Base-by-base conservation (phyloP, 2,329 filamentous ascomycete genomes). In the Blumeriella jaapii region DNA sequence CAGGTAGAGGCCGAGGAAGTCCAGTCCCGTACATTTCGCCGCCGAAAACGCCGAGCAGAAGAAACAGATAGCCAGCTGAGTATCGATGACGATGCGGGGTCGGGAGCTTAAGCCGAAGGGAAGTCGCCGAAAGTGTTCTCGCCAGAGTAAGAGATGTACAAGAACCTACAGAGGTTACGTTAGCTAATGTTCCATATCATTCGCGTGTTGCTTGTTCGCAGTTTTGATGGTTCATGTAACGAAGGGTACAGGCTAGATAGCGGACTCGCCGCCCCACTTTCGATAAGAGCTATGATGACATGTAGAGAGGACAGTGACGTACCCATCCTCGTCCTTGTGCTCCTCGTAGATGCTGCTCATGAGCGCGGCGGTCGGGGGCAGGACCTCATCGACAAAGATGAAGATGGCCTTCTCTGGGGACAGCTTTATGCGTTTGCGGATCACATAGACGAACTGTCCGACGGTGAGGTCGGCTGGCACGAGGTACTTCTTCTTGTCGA, bases 291-390 rank as follows among this genome's bases (percentile, higher is more conserved):
- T 19, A 32, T 20, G 17, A 24, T 65, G 26, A 19, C 13, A 37
- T 28, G 26, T 3, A 36, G 65, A 29, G 29, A 31, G 9, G 10
- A 28, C 29, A 25, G 26, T 27, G 30, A 54, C 51, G 20, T 49
- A 79, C 68, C 74, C 74, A 55, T 81, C 76, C 59, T 80, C 54
- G 49, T 80, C 76, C 71, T 98, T 96, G 76, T 98, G 91, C 64
- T 96, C 89, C 64, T 98, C 91, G 62, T 98, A 98, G 66, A 98
- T 96, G 62, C 83, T 93, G 69, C 86, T 94, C 91, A 98, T 98
- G 35, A 98, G 76, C 40, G 91, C 91, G 41, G 91, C 91, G 6
- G 91, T 96, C 2, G 91, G 91, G 33, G 91, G 91, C 38, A 98
- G 74, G 33, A 95, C 89, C 67, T 96, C 91, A 61, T 96, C 89